Evolutionary conservation across 192 early-diverging fungal species (phyloP).

Genomic region (Coemansia sp.): DNA sequence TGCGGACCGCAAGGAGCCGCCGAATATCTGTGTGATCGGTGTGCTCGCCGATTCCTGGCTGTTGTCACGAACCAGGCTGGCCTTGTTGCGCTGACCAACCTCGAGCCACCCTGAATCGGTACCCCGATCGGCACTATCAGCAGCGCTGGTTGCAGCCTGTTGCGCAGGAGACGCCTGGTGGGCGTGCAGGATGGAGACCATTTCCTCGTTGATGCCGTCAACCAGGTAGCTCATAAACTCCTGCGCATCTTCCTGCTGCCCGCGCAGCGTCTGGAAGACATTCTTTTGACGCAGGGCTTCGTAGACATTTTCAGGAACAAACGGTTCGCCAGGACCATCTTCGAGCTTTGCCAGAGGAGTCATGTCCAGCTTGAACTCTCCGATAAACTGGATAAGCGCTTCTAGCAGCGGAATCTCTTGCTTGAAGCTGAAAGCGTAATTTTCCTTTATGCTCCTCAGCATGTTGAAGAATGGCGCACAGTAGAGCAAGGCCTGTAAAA

Average conservation of each 20-base stretch:
- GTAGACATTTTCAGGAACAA: conserved; percentile 94
- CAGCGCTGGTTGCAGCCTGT: neutral
- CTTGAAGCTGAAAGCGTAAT: conserved; percentile 71
- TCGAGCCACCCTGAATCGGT: conserved; percentile 76
- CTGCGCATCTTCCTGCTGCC: conserved; percentile 95
- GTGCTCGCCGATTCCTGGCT: conserved; percentile 56
- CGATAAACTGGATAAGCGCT: conserved; percentile 62
- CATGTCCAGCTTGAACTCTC: conserved; percentile 47
- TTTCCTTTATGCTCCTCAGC: conserved; percentile 63
- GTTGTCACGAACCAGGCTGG: conserved; percentile 53
- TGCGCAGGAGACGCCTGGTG: neutral
- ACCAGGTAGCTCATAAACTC: conserved; percentile 93
- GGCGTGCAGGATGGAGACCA: conserved; percentile 39
- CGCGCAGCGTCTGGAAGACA: conserved; percentile 78
- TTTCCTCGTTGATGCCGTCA: conserved; percentile 94
- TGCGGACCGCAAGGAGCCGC: conserved; percentile 76
- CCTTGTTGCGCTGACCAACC: conserved; percentile 82
- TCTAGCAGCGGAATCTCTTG: conserved; percentile 79
- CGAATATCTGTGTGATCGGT: conserved; percentile 85
- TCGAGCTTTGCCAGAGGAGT: conserved; percentile 49
- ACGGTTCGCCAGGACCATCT: conserved; percentile 59
- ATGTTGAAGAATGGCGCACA: conserved; percentile 92
- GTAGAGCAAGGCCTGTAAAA: conserved; percentile 91
- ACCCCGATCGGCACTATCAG: conserved; percentile 8
- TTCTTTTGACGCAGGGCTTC: conserved; percentile 78